These are phyloP conservation scores for Phylloboletellus chloephorus DNA, from an alignment of 1,284 basidiomycete genomes.

Conservation along the genomic window DNA sequence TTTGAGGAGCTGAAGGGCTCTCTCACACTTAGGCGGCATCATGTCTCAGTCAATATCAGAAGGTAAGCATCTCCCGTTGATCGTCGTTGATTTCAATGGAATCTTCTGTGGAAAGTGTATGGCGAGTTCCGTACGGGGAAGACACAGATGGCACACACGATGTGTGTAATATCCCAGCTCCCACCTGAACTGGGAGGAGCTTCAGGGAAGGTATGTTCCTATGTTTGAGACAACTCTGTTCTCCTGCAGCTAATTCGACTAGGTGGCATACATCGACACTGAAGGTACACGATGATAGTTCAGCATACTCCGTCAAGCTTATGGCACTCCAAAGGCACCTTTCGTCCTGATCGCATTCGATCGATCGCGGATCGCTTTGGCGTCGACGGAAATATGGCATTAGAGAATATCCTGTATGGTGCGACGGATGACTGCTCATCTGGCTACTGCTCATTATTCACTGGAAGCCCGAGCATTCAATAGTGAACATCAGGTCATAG, in stretches of 20 bases:
- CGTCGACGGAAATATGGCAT: conserved; percentile 79
- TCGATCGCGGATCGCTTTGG: conserved; percentile 89
- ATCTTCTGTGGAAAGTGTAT: conserved; percentile 47
- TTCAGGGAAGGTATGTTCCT: conserved; percentile 63
- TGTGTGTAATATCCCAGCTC: conserved; percentile 84
- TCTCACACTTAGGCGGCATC: conserved; percentile 60
- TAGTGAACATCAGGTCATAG: conserved; percentile 74
- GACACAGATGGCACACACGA: conserved; percentile 89
- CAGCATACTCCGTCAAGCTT: neutral
- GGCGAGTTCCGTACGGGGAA: conserved; percentile 83
- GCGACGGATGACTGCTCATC: conserved; percentile 6
- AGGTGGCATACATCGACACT: conserved; percentile 92
- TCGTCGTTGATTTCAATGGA: neutral
- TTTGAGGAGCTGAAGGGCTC: neutral
- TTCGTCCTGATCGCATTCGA: conserved; percentile 85
- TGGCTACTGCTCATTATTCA: conserved; percentile 1
- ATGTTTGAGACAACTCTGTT: conserved; percentile 1
- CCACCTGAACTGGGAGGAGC: conserved; percentile 88
- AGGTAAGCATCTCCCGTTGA: conserved; percentile 41
- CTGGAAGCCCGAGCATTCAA: conserved; percentile 74
- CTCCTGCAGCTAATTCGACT: conserved; percentile 3
- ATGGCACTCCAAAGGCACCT: conserved; percentile 57
- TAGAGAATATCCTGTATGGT: conserved; percentile 87
- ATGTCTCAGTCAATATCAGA: conserved; percentile 90
- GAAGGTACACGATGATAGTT: conserved; percentile 50